A percentile compares a stretch with the other conserved stretches of the same genome.
phyloP scores from a whole-genome alignment of 2,329 filamentous ascomycete species.

The Ophiostoma piceae region DNA sequence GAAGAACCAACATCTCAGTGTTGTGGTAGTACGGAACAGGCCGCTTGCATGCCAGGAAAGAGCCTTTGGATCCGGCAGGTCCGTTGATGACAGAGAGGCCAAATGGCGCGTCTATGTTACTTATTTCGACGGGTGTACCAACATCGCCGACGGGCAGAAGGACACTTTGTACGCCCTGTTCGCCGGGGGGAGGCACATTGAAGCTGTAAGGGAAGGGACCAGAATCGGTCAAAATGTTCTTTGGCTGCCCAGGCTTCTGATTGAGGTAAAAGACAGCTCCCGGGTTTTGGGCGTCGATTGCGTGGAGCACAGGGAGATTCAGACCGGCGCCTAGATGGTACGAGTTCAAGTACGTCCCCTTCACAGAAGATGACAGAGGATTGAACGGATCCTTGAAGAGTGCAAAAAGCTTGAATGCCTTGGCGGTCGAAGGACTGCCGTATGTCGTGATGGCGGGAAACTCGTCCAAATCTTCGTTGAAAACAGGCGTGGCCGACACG shows the following conservation, averaged over 20 bases:
- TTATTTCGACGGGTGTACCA: slow-evolving; percentile 18
- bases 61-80: slow-evolving; percentile 26
- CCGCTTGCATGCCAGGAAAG: slow-evolving; percentile 42
- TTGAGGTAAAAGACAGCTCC: slow-evolving; percentile 47
- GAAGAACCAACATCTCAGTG: slow-evolving; percentile 33
- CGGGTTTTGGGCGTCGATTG: slow-evolving; percentile 23
- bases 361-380: neutral
- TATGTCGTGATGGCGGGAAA: neutral
- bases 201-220: slow-evolving; percentile 38
- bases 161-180: slow-evolving; percentile 1
- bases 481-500: slow-evolving; percentile 11
- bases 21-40: slow-evolving; percentile 39
- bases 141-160: slow-evolving; percentile 29
- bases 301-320: slow-evolving; percentile 37
- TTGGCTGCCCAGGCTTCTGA: slow-evolving; percentile 34
- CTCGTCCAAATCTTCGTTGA: neutral
- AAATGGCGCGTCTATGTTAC: slow-evolving; percentile 33
- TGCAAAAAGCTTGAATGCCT: neutral
- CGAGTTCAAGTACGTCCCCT: slow-evolving; percentile 12
- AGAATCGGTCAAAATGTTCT: slow-evolving; percentile 40
- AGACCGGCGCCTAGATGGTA: slow-evolving; percentile 43
- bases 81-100: slow-evolving; percentile 35
- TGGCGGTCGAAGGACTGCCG: neutral
- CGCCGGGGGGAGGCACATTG: slow-evolving; percentile 28
- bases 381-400: neutral